phyloP scores from a whole-genome alignment of 306 rosid species.

The Gynostemma pentaphyllum region DNA sequence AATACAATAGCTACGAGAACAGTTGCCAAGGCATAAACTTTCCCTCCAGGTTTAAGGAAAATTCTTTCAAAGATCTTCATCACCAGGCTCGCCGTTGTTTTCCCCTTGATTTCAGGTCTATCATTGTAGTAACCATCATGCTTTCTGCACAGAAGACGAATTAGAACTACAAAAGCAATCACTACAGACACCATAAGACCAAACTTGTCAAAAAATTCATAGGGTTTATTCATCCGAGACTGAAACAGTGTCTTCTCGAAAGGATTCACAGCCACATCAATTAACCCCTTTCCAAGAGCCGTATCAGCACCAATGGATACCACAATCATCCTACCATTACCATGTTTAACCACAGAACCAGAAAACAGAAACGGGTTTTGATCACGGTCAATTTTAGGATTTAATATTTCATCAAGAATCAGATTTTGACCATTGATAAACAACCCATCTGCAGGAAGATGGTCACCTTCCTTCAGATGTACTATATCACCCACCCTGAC shows the following conservation, averaged over 20 bases:
- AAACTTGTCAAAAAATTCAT: conserved; percentile 22
- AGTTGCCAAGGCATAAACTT: conserved; percentile 26
- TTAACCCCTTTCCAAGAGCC: conserved; percentile 10
- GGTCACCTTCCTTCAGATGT: conserved; percentile 23
- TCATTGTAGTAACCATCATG: conserved; percentile 24
- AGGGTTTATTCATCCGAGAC: conserved; percentile 31
- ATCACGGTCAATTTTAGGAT: conserved; percentile 10
- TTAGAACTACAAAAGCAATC: conserved; percentile 26
- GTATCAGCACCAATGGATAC: conserved; percentile 21
- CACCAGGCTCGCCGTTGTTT: conserved; percentile 22
- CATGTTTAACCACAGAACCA: conserved; percentile 39
- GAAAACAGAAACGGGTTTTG: conserved; percentile 40
- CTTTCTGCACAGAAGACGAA: conserved; percentile 26
- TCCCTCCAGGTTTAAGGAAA: conserved; percentile 27
- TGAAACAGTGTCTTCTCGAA: conserved; percentile 21
- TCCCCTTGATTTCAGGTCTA: conserved; percentile 45
- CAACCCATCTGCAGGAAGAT: conserved; percentile 56
- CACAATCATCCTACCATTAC: conserved; percentile 46
- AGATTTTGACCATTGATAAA: conserved; percentile 14
- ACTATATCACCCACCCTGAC: conserved; percentile 35
- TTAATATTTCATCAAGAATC: conserved; percentile 17
- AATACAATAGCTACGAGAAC: conserved; percentile 19
- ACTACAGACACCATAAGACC: conserved; percentile 20
- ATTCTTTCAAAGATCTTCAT: conserved; percentile 21
- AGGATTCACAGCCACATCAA: not conserved